Evolutionary conservation across 2,329 filamentous ascomycete species (phyloP).

Genomic region (Clonostachys rhizophaga): DNA sequence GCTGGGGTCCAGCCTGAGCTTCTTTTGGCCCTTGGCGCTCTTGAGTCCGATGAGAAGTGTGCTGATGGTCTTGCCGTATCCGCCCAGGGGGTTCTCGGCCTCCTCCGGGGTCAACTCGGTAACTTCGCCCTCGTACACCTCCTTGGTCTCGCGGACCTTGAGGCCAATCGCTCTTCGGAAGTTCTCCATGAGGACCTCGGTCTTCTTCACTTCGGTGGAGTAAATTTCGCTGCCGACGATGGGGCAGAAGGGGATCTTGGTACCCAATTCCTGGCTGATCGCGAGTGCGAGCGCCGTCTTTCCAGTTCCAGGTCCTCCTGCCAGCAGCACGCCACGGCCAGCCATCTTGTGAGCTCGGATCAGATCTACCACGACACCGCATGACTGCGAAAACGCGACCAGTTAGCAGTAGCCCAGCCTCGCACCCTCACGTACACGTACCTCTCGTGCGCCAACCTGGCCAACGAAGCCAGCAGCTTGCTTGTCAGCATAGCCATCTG

Average conservation of each 20-base stretch:
- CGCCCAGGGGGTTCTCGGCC: slow-evolving; percentile 93
- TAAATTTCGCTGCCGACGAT: slow-evolving; percentile 98
- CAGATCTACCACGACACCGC: slow-evolving; percentile 91
- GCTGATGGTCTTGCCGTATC: slow-evolving; percentile 96
- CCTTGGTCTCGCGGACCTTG: slow-evolving; percentile 96
- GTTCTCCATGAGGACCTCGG: slow-evolving; percentile 98
- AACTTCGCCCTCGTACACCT: slow-evolving; percentile 98
- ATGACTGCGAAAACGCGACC: slow-evolving; percentile 58
- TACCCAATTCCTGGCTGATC: slow-evolving; percentile 94
- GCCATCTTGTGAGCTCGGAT: slow-evolving; percentile 98
- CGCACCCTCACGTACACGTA: slow-evolving; percentile 29
- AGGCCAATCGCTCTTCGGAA: slow-evolving; percentile 94
- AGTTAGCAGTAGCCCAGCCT: slow-evolving; percentile 8
- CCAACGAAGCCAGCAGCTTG: slow-evolving; percentile 84
- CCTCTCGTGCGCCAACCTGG: slow-evolving; percentile 83
- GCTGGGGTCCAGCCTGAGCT: slow-evolving; percentile 91
- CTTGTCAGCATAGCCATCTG: slow-evolving; percentile 80
- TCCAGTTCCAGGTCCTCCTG: slow-evolving; percentile 91
- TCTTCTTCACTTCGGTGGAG: slow-evolving; percentile 98
- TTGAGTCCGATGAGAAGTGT: slow-evolving; percentile 92
- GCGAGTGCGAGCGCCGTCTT: slow-evolving; percentile 96
- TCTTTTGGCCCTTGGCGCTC: slow-evolving; percentile 95
- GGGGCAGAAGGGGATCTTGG: slow-evolving; percentile 96
- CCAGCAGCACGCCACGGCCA: slow-evolving; percentile 85
- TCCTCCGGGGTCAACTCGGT: slow-evolving; percentile 97